Conservation (phyloP, 768 basidiomycete species). For the Tulasnella sp. region DNA sequence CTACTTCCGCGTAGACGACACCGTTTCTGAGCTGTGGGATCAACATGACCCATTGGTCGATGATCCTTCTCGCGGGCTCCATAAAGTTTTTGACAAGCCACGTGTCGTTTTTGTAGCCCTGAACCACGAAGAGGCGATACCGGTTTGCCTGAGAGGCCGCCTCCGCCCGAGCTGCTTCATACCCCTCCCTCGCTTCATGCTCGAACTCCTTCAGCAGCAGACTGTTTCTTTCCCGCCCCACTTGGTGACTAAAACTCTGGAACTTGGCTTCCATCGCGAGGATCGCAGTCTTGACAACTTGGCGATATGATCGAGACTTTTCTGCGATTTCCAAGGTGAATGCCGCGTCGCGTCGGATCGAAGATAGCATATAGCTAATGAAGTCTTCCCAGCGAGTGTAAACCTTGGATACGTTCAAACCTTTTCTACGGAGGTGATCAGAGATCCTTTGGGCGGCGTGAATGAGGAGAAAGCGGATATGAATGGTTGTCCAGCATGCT, state of each 20-base stretch:
- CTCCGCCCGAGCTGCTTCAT: background rate
- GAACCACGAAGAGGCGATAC: background rate
- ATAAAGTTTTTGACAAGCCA: constrained; percentile 45
- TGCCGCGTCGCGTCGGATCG: constrained; percentile 42
- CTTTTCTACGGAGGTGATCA: constrained; percentile 29
- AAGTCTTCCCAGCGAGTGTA: constrained; percentile 40
- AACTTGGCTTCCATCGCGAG: constrained; percentile 41
- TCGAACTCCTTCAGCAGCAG: background rate
- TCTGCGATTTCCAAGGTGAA: constrained; percentile 43
- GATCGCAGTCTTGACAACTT: constrained; percentile 41
- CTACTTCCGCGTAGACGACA: constrained; percentile 41
- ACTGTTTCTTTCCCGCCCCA: background rate
- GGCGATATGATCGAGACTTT: constrained; percentile 46
- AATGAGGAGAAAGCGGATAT: constrained; percentile 46
- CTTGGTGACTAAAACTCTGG: background rate
- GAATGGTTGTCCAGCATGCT: constrained; percentile 48
- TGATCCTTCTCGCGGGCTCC: constrained; percentile 33
- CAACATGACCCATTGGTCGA: constrained; percentile 43
- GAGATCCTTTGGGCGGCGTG: constrained; percentile 40
- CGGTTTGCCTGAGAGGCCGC: background rate
- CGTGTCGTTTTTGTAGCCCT: constrained; percentile 21
- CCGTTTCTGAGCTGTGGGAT: constrained; percentile 35
- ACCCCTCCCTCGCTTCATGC: background rate
- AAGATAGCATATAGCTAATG: constrained; percentile 39
- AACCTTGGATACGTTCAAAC: background rate